Evolutionary conservation across 2,329 filamentous ascomycete species (phyloP), one percentile per base, ranked within the genome.

Genomic region (Pestalotiopsis sp.): DNA sequence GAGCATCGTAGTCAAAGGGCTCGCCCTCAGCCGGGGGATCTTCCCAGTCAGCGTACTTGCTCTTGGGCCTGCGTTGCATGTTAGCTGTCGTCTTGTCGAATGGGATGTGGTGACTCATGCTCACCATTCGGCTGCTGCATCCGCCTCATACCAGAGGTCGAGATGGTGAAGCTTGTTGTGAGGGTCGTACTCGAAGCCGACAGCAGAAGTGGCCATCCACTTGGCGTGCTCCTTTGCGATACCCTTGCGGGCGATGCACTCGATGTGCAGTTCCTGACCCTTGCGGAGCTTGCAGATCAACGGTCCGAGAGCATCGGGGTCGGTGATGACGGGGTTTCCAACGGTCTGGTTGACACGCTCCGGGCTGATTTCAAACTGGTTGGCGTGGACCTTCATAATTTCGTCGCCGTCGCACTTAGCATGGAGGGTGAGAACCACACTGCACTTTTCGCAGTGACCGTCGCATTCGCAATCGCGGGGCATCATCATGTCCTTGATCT

Each of bases 211-310:
- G 1, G 96, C 95, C 76, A 94, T 93, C 96, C 96, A 99, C 82
- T 99, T 99, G 11, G 96, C 93, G 81, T 99, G 96, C 80, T 99
- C 96, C 85, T 99, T 99, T 49, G 95, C 95, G 72, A 98, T 98
- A 1, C 96, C 96, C 86, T 98, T 98, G 86, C 97, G 98, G 64
- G 95, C 96, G 73, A 98, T 92, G 78, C 95, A 98, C 70, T 89
- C 93, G 77, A 99, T 89, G 79, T 94, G 92, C 70, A 99, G 84
- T 81, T 97, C 94, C 82, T 99, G 96, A 2, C 92, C 94, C 77
- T 91, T 92, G 69, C 95, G 88, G 77, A 99, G 84, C 85, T 98
- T 98, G 76, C 92, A 93, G 73, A 99, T 95, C 74, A 98, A 86
- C 59, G 92, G 89, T 1, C 96, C 96, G 68, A 92, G 89, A 12